Evolutionary conservation across 345 rosid species (phyloP), one percentile per base, ranked within the genome.

Genomic region (Eucalyptus sideroxylon): DNA sequence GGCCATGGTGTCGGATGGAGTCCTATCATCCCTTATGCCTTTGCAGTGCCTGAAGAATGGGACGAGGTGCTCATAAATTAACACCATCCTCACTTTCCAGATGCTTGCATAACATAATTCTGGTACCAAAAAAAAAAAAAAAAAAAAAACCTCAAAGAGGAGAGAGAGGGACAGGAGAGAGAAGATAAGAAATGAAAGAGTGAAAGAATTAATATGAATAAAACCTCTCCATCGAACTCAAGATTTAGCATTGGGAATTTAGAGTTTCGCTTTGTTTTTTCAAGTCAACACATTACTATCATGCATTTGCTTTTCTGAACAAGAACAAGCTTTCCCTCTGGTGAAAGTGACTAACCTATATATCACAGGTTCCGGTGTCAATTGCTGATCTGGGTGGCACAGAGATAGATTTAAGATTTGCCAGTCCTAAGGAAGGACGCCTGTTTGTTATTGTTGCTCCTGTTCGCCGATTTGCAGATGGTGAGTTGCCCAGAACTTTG

Each of bases 1-100:
- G 99, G 99, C 23, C 99, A 96, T 91, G 99, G 99, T 37, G 99
- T 96, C 56, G 99, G 99, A 82, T 97, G 99, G 99, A 96, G 98
- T 95, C 99, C 99, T 47, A 97, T 97, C 60, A 96, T 96, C 90
- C 99, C 99, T 88, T 97, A 97, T 83, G 16, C 88, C 69, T 97
- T 97, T 89, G 91, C 94, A 5, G 97, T 96, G 89, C 96, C 99
- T 88, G 93, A 92, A 91, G 96, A 92, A 34, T 97, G 98, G 98
- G 96, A 94, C 82, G 99, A 97, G 99, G 99, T 97, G 45, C 83
- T 21, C 83, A 77, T 77, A 37, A 21, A 77, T 77, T 77, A 34
- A 37, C 27, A 37, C 72, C 42, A 59, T 59, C 80, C 80, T 59
- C 19, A 17, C 56, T 86, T 30, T 86, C 34, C 62, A 31, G 21